These are phyloP conservation scores for Endothia cerciana DNA, from an alignment of 2,329 filamentous ascomycete genomes.

Conservation along the genomic window DNA sequence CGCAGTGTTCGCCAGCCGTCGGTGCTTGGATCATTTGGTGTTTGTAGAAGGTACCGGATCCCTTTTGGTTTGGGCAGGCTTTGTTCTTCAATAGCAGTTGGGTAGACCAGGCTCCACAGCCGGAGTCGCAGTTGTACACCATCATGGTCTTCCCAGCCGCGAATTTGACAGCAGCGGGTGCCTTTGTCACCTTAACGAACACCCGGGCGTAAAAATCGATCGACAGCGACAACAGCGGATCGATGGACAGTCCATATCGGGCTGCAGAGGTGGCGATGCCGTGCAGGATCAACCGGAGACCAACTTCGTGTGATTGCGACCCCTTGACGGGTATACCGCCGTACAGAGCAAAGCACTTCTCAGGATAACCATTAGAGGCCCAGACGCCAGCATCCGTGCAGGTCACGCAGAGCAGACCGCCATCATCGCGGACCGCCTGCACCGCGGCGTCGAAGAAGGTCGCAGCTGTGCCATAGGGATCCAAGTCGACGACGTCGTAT, in stretches of 20 bases:
- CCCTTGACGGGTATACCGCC: conserved; percentile 88
- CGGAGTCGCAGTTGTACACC: conserved; percentile 86
- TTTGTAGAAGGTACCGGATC: conserved; percentile 73
- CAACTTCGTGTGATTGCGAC: conserved; percentile 83
- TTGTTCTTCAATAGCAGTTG: conserved; percentile 77
- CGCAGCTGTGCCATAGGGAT: conserved; percentile 92
- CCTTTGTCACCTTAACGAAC: conserved; percentile 81
- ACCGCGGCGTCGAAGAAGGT: conserved; percentile 91
- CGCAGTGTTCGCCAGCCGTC: conserved; percentile 66
- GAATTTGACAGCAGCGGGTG: conserved; percentile 86
- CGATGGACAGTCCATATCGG: conserved; percentile 84
- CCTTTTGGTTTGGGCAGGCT: conserved; percentile 69
- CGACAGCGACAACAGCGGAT: conserved; percentile 88
- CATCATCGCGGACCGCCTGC: conserved; percentile 80
- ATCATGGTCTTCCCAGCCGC: conserved; percentile 90
- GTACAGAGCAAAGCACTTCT: conserved; percentile 94
- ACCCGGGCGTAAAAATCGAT: conserved; percentile 95
- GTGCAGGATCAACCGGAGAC: conserved; percentile 83
- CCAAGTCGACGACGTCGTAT: conserved; percentile 95
- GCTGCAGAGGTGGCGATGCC: conserved; percentile 79
- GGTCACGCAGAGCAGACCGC: conserved; percentile 89
- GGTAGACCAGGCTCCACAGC: conserved; percentile 89
- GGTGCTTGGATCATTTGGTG: conserved; percentile 76
- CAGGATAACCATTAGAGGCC: conserved; percentile 90
- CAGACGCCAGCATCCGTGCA: conserved; percentile 97